A percentile compares a stretch with the other conserved stretches of the same genome.
phyloP scores from a whole-genome alignment of 371 early-diverging fungal species.

The Rhizomucor pusillus region DNA sequence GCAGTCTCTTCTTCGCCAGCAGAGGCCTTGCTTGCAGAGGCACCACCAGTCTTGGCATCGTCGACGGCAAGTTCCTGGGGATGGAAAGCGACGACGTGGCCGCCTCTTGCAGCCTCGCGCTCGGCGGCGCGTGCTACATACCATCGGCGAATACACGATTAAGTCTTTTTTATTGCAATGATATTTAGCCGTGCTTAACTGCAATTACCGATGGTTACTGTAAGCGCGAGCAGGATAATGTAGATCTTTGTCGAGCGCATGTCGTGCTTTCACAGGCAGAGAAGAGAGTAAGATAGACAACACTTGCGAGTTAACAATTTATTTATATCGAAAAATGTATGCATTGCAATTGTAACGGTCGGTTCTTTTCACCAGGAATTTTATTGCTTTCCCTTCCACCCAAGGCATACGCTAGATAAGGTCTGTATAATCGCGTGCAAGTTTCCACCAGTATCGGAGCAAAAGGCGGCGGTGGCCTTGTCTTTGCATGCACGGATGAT shows the following conservation, averaged over 20 bases:
- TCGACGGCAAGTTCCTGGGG: neutral
- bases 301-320: neutral
- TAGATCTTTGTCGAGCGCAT: conserved; percentile 14
- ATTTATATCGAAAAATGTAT: neutral
- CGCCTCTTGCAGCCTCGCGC: conserved; percentile 3
- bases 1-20: neutral
- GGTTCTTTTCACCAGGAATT: conserved; percentile 2
- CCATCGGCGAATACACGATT: too few relatives aligned
- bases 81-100: conserved; percentile 1
- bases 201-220: conserved; percentile 10
- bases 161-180: too few relatives aligned
- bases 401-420: neutral
- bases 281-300: neutral
- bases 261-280: neutral
- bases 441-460: too few relatives aligned
- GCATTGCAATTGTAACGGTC: neutral
- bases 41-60: neutral
- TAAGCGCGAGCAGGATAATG: conserved; percentile 11
- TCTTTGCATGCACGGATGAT: too few relatives aligned
- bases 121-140: conserved; percentile 14
- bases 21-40: neutral
- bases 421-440: too few relatives aligned
- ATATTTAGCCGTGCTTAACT: neutral
- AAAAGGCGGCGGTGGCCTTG: too few relatives aligned
- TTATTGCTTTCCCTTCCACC: neutral